phyloP scores from a whole-genome alignment of 169 alveolate genomes.

The Miamiensis avidus region DNA sequence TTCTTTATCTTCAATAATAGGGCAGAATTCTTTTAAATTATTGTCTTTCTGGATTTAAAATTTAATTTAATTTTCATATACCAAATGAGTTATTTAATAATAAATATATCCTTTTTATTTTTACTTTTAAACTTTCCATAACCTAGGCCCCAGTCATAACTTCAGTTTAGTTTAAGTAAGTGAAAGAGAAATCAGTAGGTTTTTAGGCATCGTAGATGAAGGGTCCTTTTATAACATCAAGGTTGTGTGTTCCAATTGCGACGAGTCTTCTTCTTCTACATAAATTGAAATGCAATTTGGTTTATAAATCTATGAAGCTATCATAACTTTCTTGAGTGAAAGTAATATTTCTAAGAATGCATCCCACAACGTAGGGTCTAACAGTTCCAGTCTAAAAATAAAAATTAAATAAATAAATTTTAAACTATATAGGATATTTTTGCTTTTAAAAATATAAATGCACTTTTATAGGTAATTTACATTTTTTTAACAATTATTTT shows the following conservation, averaged over 20 bases:
- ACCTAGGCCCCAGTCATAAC: conserved; percentile 83
- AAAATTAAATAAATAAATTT: too few relatives aligned
- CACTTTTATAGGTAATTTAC: background rate
- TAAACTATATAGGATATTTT: too few relatives aligned
- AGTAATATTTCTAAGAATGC: conserved; percentile 92
- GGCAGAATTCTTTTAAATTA: conserved; percentile 65
- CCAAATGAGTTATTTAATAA: too few relatives aligned
- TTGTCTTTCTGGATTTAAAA: background rate
- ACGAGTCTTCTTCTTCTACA: conserved; percentile 94
- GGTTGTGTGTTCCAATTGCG: conserved; percentile 97
- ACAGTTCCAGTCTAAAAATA: conserved; percentile 43
- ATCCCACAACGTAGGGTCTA: conserved; percentile 94
- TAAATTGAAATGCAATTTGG: conserved; percentile 96
- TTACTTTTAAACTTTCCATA: conserved; percentile 61
- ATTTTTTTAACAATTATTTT: conserved; percentile 38
- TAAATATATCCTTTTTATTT: background rate
- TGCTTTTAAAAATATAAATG: too few relatives aligned
- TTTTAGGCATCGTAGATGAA: conserved; percentile 88
- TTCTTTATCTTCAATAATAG: conserved; percentile 85
- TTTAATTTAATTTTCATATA: too few relatives aligned
- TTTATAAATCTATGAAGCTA: conserved; percentile 96
- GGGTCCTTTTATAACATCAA: conserved; percentile 92
- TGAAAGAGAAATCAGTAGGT: conserved; percentile 90
- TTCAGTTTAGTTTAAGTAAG: conserved; percentile 90
- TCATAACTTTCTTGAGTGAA: conserved; percentile 89